phyloP scores from a whole-genome alignment of 176 grass and related monocot species.

The Zoysia japonica region DNA sequence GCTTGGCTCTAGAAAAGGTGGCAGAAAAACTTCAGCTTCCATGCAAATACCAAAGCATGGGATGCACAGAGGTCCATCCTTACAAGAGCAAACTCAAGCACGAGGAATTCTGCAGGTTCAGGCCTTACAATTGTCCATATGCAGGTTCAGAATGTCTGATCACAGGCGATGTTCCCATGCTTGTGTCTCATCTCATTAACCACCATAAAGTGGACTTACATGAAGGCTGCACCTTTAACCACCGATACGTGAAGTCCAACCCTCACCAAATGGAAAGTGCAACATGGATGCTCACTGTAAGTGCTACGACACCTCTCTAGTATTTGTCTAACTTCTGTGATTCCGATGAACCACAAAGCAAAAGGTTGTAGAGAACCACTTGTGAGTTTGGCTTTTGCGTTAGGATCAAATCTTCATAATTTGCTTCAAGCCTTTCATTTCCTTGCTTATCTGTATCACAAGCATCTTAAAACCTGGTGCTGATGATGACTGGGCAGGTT shows the following conservation, averaged over 20 bases:
- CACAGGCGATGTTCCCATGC: constrained; percentile 61
- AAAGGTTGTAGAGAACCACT: not conserved
- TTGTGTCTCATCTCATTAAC: constrained; percentile 74
- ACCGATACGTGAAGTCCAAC: constrained; percentile 82
- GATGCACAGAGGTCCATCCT: constrained; percentile 66
- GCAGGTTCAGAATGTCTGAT: constrained; percentile 76
- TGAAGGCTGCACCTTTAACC: constrained; percentile 85
- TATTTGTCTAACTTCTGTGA: not conserved
- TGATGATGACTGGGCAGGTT: constrained; percentile 29
- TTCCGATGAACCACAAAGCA: not conserved
- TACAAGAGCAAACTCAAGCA: constrained; percentile 81
- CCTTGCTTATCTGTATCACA: constrained; percentile 2
- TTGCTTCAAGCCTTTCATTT: not conserved
- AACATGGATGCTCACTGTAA: constrained; percentile 92
- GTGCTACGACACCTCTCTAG: not conserved
- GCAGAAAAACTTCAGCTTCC: constrained; percentile 75
- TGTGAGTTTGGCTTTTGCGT: not conserved
- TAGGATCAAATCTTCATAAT: not conserved
- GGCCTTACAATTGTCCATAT: constrained; percentile 81
- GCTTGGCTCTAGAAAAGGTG: constrained; percentile 83
- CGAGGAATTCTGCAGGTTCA: constrained; percentile 73
- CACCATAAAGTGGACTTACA: constrained; percentile 91
- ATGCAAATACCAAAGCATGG: constrained; percentile 70
- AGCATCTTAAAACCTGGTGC: not conserved
- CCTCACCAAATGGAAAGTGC: constrained; percentile 74